Base-by-base conservation (phyloP, 306 rosid species). In the Glycine latifolia region DNA sequence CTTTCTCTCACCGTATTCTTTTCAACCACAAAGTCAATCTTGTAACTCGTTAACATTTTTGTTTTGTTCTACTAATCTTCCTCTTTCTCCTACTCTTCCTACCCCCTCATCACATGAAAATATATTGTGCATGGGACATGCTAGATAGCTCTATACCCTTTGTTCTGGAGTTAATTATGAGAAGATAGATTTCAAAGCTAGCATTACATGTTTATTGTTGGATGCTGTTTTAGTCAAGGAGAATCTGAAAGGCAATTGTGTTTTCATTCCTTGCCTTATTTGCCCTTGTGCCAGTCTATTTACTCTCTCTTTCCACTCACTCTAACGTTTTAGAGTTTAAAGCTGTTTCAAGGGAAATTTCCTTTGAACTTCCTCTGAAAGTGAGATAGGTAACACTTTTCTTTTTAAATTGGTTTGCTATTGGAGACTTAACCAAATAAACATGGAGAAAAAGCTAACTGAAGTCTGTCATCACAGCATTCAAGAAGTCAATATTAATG, bases 291-390 rank as follows among this genome's bases (percentile, higher is more conserved):
- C 20, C 6, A 11, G 11, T 65, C 26, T 48, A 41, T 49, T 43
- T 58, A 12, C 44, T 3, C 43, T 26, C 43, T n/a, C 17, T 39
- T 16, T 52, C 49, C 4, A 20, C 33, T 75, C 71, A 39, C 31
- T 14, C 6, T 10, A 6, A 41, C 17, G 67, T 39, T 74, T 56
- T 55, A 43, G 41, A 20, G 26, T 13, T 62, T 62, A 58, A 20
- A 17, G 69, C 46, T 59, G 9, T 44, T 60, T 60, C 54, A 16
- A 26, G 44, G 47, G 70, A 65, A 58, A 10, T 49, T 75, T 75
- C 79, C 70, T 75, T 63, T 60, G 59, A 69, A 49, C 12, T 58
- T 75, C 56, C 69, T 75, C 69, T 50, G 59, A 60, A 49, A 75
- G 81, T 60, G 71, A 67, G 16, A 75, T 37, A 47, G 63, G 76